These are phyloP conservation scores for Syzygium malaccense DNA, from an alignment of 441 rosid genomes.

Conservation along the genomic window DNA sequence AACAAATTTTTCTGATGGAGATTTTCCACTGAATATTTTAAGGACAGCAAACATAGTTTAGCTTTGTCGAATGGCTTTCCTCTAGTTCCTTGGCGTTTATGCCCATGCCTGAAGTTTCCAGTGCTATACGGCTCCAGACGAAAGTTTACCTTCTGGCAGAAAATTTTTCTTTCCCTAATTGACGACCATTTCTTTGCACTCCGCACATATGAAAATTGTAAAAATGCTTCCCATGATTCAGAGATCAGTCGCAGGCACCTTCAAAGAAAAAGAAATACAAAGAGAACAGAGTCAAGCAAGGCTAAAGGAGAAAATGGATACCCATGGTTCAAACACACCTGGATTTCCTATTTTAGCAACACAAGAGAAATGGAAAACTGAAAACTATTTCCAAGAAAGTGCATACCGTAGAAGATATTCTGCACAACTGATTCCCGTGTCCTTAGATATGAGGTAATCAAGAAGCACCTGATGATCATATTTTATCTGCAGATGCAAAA, in stretches of 20 bases:
- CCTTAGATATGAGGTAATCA: constrained; percentile 88
- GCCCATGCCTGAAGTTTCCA: background rate
- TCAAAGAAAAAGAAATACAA: constrained; percentile 1
- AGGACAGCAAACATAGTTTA: constrained; percentile 64
- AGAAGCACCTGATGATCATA: constrained; percentile 92
- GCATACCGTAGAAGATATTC: constrained; percentile 75
- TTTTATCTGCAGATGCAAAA: constrained; percentile 44
- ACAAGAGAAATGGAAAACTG: background rate
- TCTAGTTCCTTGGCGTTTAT: constrained; percentile 1
- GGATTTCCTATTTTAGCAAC: background rate
- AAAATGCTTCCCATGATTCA: constrained; percentile 56
- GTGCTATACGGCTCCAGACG: constrained; percentile 9
- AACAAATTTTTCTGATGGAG: constrained; percentile 68
- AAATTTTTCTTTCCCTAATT: constrained; percentile 47
- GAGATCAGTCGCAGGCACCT: constrained; percentile 63
- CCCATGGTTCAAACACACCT: background rate
- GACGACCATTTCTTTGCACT: constrained; percentile 20
- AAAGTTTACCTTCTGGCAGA: constrained; percentile 17
- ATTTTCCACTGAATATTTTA: constrained; percentile 54
- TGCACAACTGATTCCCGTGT: constrained; percentile 63
- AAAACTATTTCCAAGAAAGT: background rate
- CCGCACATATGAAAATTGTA: constrained; percentile 27
- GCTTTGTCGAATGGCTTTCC: constrained; percentile 41
- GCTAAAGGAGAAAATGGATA: background rate
- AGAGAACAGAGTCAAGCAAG: background rate